Conservation (phyloP, 2,329 filamentous ascomycete species). For the Alternaria atra region DNA sequence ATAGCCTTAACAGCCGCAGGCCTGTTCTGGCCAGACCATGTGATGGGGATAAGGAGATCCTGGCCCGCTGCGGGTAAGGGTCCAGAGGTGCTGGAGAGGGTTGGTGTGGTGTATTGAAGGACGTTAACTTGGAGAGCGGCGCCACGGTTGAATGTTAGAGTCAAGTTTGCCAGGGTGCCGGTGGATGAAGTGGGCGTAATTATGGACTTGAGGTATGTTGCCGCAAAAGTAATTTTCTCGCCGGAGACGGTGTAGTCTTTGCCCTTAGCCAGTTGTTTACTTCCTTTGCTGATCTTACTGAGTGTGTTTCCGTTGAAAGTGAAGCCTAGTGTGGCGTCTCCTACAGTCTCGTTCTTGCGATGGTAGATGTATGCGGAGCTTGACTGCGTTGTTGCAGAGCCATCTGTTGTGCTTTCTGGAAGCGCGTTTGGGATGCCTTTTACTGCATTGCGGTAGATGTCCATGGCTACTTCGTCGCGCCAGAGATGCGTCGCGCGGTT, state of each 20-base stretch:
- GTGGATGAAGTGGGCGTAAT: constrained; percentile 54
- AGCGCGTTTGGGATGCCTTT: constrained; percentile 60
- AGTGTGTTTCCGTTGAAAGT: constrained; percentile 65
- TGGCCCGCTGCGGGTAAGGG: constrained; percentile 48
- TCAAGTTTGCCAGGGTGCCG: constrained; percentile 62
- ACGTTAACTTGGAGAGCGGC: constrained; percentile 59
- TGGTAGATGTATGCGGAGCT: constrained; percentile 67
- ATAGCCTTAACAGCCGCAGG: constrained; percentile 63
- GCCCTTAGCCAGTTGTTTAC: constrained; percentile 50
- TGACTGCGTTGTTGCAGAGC: constrained; percentile 55
- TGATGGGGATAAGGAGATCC: constrained; percentile 61
- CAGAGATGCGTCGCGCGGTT: constrained; percentile 60
- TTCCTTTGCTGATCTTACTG: constrained; percentile 45
- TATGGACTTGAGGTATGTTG: constrained; percentile 58
- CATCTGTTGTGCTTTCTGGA: constrained; percentile 62
- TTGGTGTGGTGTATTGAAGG: constrained; percentile 63
- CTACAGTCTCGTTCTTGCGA: constrained; percentile 54
- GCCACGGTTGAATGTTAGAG: constrained; percentile 63
- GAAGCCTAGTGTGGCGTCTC: constrained; percentile 58
- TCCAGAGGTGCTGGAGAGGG: constrained; percentile 28
- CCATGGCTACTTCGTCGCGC: constrained; percentile 60
- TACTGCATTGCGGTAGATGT: constrained; percentile 59
- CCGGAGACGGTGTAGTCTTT: constrained; percentile 61
- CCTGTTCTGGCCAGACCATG: constrained; percentile 61
- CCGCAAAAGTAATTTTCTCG: constrained; percentile 57